Percentiles rank a stretch among this genome's conserved stretches.
Evolutionary conservation across 768 basidiomycete genomes (phyloP).

Genomic region (Kwoniella sp.): DNA sequence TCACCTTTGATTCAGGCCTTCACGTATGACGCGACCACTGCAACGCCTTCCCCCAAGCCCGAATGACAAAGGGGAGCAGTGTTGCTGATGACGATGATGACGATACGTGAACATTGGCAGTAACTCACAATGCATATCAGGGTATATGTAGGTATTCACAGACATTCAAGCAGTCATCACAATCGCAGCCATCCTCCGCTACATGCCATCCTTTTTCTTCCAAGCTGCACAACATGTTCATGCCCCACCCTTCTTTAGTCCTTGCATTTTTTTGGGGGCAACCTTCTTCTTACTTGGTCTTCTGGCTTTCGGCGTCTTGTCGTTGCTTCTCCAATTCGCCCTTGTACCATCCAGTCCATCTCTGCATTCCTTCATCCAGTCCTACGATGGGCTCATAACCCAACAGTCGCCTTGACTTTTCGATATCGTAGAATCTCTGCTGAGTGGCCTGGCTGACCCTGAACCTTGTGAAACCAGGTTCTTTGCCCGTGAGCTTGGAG

Average conservation of each 20-base stretch:
- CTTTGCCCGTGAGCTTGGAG: slow-evolving; percentile 72
- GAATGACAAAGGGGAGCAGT: too few species aligned
- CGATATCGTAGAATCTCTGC: slow-evolving; percentile 87
- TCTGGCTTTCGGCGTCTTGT: slow-evolving; percentile 25
- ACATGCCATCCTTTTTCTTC: too few species aligned
- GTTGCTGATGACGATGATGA: too few species aligned
- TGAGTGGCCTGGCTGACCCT: slow-evolving; percentile 79
- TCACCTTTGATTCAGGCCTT: too few species aligned
- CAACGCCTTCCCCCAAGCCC: too few species aligned
- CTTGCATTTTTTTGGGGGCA: too few species aligned
- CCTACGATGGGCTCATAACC: slow-evolving; percentile 93
- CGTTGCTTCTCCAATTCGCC: slow-evolving; percentile 43
- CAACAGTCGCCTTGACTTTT: slow-evolving; percentile 75
- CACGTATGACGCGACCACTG: too few species aligned
- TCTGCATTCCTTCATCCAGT: slow-evolving; percentile 80
- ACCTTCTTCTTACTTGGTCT: slow-evolving; percentile 38
- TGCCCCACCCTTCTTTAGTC: background rate
- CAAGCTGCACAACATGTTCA: background rate
- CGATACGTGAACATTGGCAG: too few species aligned
- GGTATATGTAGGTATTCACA: background rate
- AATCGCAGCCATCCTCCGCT: too few species aligned
- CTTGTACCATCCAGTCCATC: slow-evolving; percentile 52
- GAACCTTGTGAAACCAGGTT: slow-evolving; percentile 82
- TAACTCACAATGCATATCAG: background rate
- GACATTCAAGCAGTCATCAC: too few species aligned